Evolutionary conservation across 495 filamentous ascomycete genomes (phyloP), one percentile per base, ranked within the genome.

Genomic region (Rostrohypoxylon terebratum): DNA sequence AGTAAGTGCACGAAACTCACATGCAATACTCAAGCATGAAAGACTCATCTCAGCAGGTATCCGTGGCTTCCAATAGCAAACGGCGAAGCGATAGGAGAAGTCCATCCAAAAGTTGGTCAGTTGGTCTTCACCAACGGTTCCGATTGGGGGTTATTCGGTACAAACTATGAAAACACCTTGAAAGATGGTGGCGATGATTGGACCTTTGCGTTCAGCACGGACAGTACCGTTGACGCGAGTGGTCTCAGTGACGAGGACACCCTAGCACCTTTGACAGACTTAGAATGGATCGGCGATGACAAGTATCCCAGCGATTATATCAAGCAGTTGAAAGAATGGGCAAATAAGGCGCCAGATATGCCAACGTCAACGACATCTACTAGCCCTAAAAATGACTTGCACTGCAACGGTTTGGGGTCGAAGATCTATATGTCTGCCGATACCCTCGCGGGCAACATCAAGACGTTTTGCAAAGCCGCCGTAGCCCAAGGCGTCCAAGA

Each of bases 401-500:
- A 25, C 18, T 50, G 47, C 47, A 50, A 23, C 47, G 47, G 47
- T 25, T 21, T 50, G 20, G 18, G 21, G 47, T 50, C 47, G 47
- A 23, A 25, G 47, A 50, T 6, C 23, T 50, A 50, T 50, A 50
- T 50, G 47, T 50, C 47, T 21, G 47, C 47, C 47, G 47, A 50
- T 50, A 50, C 47, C 47, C 47, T 50, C 47, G 47, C 48, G 31
- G 48, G 48, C 48, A 53, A 53, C 48, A 53, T 53, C 48, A 53
- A 53, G 23, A 31, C 48, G 23, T 53, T 53, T 53, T 53, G 21
- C 48, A 21, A 53, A 53, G 11, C 48, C 23, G 48, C 48, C 11
- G 48, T 53, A 53, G 48, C 48, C 48, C 48, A 53, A 53, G 48
- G 48, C 48, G 48, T 53, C 48, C 48, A 53, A 53, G 48, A 53